These are phyloP conservation scores for Coix lacrymajobi DNA, from an alignment of 176 grass and related monocot genomes.

Conservation along the genomic window DNA sequence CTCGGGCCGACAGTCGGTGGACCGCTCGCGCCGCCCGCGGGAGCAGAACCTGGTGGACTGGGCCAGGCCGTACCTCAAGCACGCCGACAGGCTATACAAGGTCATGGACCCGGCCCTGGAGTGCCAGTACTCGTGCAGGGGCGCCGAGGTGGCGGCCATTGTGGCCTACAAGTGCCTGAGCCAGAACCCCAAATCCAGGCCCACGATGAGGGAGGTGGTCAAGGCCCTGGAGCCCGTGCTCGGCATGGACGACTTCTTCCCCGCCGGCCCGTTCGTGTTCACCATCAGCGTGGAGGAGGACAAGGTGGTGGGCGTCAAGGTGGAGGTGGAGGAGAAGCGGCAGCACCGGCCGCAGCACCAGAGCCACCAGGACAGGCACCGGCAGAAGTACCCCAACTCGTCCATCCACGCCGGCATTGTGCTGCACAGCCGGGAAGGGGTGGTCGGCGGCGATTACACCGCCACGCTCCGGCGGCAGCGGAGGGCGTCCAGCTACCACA, in stretches of 20 bases:
- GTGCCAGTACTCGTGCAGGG: conserved; percentile 70
- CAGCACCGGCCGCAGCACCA: conserved; percentile 6
- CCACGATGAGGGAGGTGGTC: conserved; percentile 71
- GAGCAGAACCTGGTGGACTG: conserved; percentile 77
- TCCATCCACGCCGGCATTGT: conserved; percentile 55
- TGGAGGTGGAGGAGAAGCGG: conserved; percentile 25
- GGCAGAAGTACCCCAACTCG: conserved; percentile 59
- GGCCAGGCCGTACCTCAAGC: conserved; percentile 60
- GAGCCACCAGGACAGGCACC: conserved; percentile 62
- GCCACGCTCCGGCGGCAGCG: conserved; percentile 12
- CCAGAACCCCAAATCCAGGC: conserved; percentile 66
- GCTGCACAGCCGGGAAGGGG: conserved; percentile 32
- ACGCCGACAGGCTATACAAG: conserved; percentile 33
- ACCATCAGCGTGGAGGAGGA: conserved; percentile 54
- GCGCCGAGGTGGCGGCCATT: conserved; percentile 53
- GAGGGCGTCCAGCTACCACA: conserved; percentile 38
- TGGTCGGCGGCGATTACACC: conserved; percentile 25
- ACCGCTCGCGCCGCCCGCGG: conserved; percentile 33
- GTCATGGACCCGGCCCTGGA: conserved; percentile 68
- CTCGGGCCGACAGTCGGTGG: conserved; percentile 43
- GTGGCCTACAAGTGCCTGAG: conserved; percentile 91
- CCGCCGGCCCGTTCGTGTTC: conserved; percentile 57
- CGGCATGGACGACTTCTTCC: conserved; percentile 54
- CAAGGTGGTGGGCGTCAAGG: conserved; percentile 40
- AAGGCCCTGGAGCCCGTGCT: conserved; percentile 62